These are phyloP conservation scores for Oleoguttula mirabilis DNA, from an alignment of 495 filamentous ascomycete species.

Conservation along the genomic window DNA sequence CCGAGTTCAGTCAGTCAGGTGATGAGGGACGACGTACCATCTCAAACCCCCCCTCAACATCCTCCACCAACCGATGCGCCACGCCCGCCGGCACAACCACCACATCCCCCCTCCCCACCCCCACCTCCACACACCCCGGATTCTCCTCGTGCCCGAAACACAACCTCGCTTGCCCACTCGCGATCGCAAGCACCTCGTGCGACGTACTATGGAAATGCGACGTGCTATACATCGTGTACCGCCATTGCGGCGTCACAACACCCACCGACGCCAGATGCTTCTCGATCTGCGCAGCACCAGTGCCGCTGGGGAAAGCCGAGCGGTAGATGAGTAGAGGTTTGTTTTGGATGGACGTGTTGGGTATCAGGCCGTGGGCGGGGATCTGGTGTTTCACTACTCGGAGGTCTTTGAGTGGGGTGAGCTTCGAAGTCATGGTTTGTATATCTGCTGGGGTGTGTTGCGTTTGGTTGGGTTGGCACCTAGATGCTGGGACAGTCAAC, in stretches of 20 bases:
- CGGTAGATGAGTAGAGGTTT: conserved; percentile 50
- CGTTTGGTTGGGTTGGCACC: no score
- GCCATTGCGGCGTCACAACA: conserved; percentile 52
- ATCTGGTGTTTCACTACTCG: conserved; percentile 47
- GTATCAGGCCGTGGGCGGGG: conserved; percentile 42
- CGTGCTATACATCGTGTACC: conserved; percentile 52
- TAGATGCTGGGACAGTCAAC: no score
- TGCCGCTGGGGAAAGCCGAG: conserved; percentile 36
- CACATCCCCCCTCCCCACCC: conserved; percentile 47
- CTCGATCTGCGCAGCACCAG: conserved; percentile 36
- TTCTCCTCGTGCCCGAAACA: conserved; percentile 59
- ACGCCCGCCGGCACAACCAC: conserved; percentile 58
- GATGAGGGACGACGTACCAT: conserved; percentile 47
- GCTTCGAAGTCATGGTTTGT: conserved; percentile 20
- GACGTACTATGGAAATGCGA: conserved; percentile 56
- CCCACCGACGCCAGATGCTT: conserved; percentile 39
- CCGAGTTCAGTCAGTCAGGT: conserved; percentile 9
- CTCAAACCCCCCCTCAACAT: conserved; percentile 42
- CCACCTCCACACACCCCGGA: conserved; percentile 41
- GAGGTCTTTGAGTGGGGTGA: conserved; percentile 39
- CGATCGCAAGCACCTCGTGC: conserved; percentile 54
- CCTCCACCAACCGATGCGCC: conserved; percentile 47
- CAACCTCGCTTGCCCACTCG: conserved; percentile 44
- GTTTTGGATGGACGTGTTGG: conserved; percentile 53
- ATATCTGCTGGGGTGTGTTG: no score